Percentiles rank a stretch among this genome's conserved stretches.
phyloP scores from a whole-genome alignment of 805 yeast species.

The Metschnikowia dekortorum region DNA sequence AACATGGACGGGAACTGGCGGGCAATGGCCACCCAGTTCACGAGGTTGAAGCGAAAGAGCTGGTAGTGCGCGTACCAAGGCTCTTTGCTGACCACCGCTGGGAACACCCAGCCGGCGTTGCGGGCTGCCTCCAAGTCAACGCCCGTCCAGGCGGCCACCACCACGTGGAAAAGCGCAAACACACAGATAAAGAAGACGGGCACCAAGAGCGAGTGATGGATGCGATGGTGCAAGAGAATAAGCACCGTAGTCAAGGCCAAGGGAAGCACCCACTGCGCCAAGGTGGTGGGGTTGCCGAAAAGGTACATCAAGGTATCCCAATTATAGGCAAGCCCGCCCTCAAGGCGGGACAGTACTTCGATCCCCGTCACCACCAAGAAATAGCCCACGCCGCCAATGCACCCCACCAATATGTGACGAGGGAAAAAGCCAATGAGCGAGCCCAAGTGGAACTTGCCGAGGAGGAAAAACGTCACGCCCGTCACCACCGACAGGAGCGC shows the following conservation, averaged over 20 bases:
- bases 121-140: conserved; percentile 62
- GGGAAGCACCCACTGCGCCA: conserved; percentile 65
- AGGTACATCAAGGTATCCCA: conserved; percentile 49
- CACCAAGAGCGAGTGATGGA: conserved; percentile 64
- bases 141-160: conserved; percentile 61
- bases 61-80: conserved; percentile 91
- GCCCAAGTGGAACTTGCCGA: conserved; percentile 81
- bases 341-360: conserved; percentile 82
- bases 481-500: conserved; percentile 82
- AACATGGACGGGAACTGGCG: conserved; percentile 86
- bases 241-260: conserved; percentile 57
- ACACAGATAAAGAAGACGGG: conserved; percentile 77
- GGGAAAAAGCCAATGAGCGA: conserved; percentile 93
- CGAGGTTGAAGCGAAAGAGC: conserved; percentile 62
- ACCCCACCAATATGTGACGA: conserved; percentile 90
- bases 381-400: conserved; percentile 98
- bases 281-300: conserved; percentile 34
- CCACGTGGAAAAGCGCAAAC: conserved; percentile 62
- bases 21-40: conserved; percentile 69
- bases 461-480: conserved; percentile 68
- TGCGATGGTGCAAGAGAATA: conserved; percentile 52
- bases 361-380: conserved; percentile 86
- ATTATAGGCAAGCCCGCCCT: conserved; percentile 67
- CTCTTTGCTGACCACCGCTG: conserved; percentile 54
- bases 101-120: conserved; percentile 80